These are phyloP conservation scores for Hyaloscypha hepaticicola DNA, from an alignment of 495 filamentous ascomycete genomes.

Conservation along the genomic window DNA sequence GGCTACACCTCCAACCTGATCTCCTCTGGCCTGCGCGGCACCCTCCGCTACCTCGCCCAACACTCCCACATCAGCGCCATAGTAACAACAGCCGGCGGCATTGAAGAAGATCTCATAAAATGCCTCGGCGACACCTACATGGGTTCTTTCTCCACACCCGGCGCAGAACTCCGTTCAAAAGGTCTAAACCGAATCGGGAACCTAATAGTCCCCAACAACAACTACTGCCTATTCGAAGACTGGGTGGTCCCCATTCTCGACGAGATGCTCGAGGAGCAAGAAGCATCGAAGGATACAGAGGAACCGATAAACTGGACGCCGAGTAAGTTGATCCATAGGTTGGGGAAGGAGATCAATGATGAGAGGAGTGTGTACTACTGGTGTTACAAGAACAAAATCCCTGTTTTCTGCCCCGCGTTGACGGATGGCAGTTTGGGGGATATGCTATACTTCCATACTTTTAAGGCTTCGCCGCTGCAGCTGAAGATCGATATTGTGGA, in stretches of 20 bases:
- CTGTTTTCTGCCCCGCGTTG: constrained; percentile 92
- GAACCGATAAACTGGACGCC: constrained; percentile 88
- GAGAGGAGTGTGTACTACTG: constrained; percentile 88
- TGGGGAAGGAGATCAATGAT: constrained; percentile 91
- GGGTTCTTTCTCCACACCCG: constrained; percentile 73
- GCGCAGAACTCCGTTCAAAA: constrained; percentile 71
- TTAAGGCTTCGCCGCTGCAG: constrained; percentile 73
- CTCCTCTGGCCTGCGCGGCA: constrained; percentile 89
- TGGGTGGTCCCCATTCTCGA: constrained; percentile 94
- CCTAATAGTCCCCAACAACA: constrained; percentile 91
- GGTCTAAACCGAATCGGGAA: constrained; percentile 97
- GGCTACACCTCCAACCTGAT: constrained; percentile 97
- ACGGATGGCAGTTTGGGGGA: constrained; percentile 94
- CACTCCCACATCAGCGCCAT: constrained; percentile 88
- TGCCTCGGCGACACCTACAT: constrained; percentile 93
- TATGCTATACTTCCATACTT: constrained; percentile 98
- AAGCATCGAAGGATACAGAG: constrained; percentile 59
- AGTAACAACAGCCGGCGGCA: constrained; percentile 93
- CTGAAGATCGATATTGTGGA: constrained; percentile 84
- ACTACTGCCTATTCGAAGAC: constrained; percentile 97
- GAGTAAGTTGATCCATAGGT: constrained; percentile 75
- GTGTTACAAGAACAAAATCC: constrained; percentile 91
- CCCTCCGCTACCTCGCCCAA: constrained; percentile 86
- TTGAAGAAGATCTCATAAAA: constrained; percentile 98
- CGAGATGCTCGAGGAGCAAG: constrained; percentile 88